Evolutionary conservation across 306 rosid species (phyloP), one percentile per base, ranked within the genome.

Genomic region (Dicorynia guianensis): DNA sequence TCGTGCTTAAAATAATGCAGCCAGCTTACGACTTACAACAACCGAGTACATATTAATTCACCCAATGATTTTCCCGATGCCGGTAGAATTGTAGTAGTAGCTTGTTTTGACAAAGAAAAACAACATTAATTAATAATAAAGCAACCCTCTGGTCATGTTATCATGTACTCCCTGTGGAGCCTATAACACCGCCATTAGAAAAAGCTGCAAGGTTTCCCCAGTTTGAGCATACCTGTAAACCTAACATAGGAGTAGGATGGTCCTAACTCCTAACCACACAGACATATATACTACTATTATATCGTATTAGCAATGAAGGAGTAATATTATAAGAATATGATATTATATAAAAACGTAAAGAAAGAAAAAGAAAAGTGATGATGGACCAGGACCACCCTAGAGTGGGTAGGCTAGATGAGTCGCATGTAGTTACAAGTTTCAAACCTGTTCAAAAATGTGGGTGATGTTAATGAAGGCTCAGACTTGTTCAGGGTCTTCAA

Each of bases 351-450:
- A 25, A 25, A 25, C 2, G 30, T 25, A 25, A 25, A 25, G 30
- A 25, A 25, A 25, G 30, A 25, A 25, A 25, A 25, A 2, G 30
- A 25, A 25, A 25, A 25, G 30, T 61, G 58, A 50, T 15, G 89
- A n/a, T n/a, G n/a, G n/a, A n/a, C n/a, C n/a, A n/a, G n/a, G 89
- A 87, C 91, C 91, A 87, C 82, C 12, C 89, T 85, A 69, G 6
- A 17, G 30, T 25, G 8, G 10, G 15, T 69, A 64, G 78, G 7
- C 42, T 72, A 63, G 34, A 18, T 11, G 76, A 80, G 77, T 80
- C 25, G 15, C 69, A 54, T 67, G 63, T 78, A 74, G 80, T 78
- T 78, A 72, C 87, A 75, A 83, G 87, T 83, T 87, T 80, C 87
- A 82, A 82, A 50, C 68, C 67, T 42, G 71, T 68, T 68, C 60